Evolutionary conservation across 805 yeast species (phyloP).

Genomic region (Saccharomycopsis fibuligera): DNA sequence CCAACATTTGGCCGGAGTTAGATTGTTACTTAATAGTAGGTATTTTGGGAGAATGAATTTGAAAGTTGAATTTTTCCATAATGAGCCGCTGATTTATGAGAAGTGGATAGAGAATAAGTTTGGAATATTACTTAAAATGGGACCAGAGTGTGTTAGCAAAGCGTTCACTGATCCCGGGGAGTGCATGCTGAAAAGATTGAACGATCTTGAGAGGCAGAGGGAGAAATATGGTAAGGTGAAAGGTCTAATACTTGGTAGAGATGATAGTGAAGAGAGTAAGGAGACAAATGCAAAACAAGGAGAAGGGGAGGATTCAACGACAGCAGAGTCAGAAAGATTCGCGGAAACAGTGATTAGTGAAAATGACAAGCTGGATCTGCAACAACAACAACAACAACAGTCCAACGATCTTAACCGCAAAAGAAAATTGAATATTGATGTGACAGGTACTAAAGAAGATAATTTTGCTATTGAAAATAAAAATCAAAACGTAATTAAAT

Average conservation of each 20-base stretch:
- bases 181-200: neutral
- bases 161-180: constrained; percentile 8
- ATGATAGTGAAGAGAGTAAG: neutral
- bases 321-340: neutral
- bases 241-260: no score
- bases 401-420: no score
- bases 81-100: constrained; percentile 26
- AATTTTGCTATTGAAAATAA: no score
- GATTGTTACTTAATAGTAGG: constrained; percentile 36
- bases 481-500: no score
- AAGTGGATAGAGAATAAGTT: constrained; percentile 34
- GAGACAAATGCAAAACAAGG: neutral
- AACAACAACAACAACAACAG: neutral
- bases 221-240: neutral
- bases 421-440: no score
- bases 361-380: neutral
- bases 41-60: constrained; percentile 43
- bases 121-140: constrained; percentile 19
- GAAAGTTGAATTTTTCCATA: constrained; percentile 39
- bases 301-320: neutral
- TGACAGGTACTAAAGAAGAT: no score
- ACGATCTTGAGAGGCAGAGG: neutral
- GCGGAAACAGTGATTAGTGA: neutral
- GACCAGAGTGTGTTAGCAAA: neutral
- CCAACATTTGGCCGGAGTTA: constrained; percentile 42